Conservation (phyloP, 192 early-diverging fungal species). For the Neocallimastix lanati region DNA sequence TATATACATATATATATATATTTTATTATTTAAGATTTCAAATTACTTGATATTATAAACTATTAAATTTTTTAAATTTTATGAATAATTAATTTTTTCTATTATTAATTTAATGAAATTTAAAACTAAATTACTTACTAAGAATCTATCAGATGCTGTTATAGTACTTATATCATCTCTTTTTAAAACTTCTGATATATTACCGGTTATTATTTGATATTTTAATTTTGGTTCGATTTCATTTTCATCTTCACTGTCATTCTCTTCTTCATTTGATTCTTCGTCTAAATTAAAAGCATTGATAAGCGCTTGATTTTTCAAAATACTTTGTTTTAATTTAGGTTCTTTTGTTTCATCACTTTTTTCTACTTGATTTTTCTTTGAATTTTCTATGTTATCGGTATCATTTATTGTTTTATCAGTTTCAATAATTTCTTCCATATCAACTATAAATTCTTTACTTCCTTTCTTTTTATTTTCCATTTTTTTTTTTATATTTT, state of each 20-base stretch:
- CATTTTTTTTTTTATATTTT: too few species aligned
- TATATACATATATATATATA: too few species aligned
- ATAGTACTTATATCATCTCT: conserved; percentile 72
- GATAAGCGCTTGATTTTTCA: neutral
- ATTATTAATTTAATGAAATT: too few species aligned
- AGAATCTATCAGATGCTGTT: conserved; percentile 61
- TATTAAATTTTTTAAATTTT: too few species aligned
- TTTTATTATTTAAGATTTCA: too few species aligned
- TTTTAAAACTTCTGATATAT: conserved; percentile 54
- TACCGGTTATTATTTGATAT: conserved; percentile 66
- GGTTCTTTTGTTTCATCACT: neutral
- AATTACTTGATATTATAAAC: too few species aligned
- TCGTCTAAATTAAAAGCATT: neutral
- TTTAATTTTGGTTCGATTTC: conserved; percentile 85
- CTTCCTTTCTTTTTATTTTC: neutral
- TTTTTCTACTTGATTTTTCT: conserved; percentile 20
- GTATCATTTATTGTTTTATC: conserved; percentile 19
- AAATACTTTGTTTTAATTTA: neutral
- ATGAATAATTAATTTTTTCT: too few species aligned
- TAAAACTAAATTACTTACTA: too few species aligned
- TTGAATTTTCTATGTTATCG: conserved; percentile 15
- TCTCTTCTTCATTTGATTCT: neutral
- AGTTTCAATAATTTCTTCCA: conserved; percentile 4
- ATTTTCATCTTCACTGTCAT: conserved; percentile 20
- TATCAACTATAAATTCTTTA: neutral